Base-by-base conservation (phyloP, 2,329 filamentous ascomycete species). In the Xylariaceae sp. region DNA sequence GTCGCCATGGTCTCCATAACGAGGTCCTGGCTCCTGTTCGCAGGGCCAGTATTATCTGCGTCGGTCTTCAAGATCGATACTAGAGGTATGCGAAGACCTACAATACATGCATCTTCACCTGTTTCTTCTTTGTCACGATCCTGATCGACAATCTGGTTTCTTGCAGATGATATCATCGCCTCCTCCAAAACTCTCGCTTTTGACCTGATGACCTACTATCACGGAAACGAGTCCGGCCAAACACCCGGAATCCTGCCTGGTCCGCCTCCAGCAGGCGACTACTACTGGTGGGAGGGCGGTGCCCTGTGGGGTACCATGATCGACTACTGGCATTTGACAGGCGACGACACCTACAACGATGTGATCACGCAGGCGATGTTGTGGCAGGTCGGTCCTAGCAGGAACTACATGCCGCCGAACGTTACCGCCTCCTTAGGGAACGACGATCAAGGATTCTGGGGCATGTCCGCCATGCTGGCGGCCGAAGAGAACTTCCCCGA, bases 401-500 rank as follows among this genome's bases (percentile, higher is more conserved):
- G 73, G 39, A 74, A 79, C 62, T 82, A 76, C 63, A 79, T 80
- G 78, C 80, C 80, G 2, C 66, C 69, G 2, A 78, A 78, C 60
- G 72, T 74, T 54, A 75, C 75, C 3, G 71, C 69, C 10, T 72
- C 71, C 2, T 62, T 75, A 44, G 80, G 80, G 53, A 84, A 83
- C 65, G 80, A 84, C 61, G 82, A 84, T 59, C 81, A 84, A 70
- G 80, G 81, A 4, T 87, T 88, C 68, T 88, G 86, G 86, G 84
- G 79, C 3, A 78, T 87, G 71, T 82, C 84, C 2, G 84, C 82
- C 5, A 81, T 88, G 70, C 78, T 79, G 37, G 85, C 85, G 1
- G 81, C 82, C 23, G 86, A 88, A 68, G 77, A 82, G 56, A 82
- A 82, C 60, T 88, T 84, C 62, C 83, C 83, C 1, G 76, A 85